phyloP scores from a whole-genome alignment of 2,329 filamentous ascomycete genomes.

The Elsinoe ampelina region DNA sequence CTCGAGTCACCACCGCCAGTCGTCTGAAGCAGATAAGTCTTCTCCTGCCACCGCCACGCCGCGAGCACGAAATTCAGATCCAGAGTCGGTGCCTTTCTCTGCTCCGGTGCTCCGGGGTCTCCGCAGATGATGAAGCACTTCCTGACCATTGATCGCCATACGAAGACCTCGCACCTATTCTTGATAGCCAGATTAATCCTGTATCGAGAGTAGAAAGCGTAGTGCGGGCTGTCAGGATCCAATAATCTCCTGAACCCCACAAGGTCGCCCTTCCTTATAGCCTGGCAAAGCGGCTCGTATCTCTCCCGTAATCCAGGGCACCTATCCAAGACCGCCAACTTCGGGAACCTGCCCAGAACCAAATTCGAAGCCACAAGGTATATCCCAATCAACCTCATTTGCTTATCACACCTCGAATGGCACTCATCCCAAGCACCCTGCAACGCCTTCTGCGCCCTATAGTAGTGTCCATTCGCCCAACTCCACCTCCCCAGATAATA shows the following conservation, averaged over 20 bases:
- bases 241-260: conserved; percentile 62
- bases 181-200: conserved; percentile 67
- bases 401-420: conserved; percentile 45
- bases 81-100: conserved; percentile 59
- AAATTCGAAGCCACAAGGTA: conserved; percentile 78
- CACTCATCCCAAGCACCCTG: conserved; percentile 75
- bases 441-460: conserved; percentile 63
- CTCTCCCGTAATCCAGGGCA: conserved; percentile 59
- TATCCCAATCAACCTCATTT: conserved; percentile 70
- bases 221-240: conserved; percentile 42
- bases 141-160: conserved; percentile 75
- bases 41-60: conserved; percentile 57
- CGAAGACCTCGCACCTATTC: conserved; percentile 67
- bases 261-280: conserved; percentile 67
- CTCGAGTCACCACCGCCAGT: conserved; percentile 19
- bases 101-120: conserved; percentile 51
- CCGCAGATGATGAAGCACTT: conserved; percentile 72
- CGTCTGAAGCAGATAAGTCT: conserved; percentile 24
- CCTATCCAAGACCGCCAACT: conserved; percentile 52
- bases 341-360: conserved; percentile 75
- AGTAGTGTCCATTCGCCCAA: conserved; percentile 76
- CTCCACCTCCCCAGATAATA: conserved; percentile 91
- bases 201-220: conserved; percentile 65
- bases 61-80: conserved; percentile 60
- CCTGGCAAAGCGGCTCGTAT: conserved; percentile 63